Percentiles rank a stretch among this genome's conserved stretches.
Conservation (phyloP, 1,284 basidiomycete genomes). For the Wallemia mellicola region DNA sequence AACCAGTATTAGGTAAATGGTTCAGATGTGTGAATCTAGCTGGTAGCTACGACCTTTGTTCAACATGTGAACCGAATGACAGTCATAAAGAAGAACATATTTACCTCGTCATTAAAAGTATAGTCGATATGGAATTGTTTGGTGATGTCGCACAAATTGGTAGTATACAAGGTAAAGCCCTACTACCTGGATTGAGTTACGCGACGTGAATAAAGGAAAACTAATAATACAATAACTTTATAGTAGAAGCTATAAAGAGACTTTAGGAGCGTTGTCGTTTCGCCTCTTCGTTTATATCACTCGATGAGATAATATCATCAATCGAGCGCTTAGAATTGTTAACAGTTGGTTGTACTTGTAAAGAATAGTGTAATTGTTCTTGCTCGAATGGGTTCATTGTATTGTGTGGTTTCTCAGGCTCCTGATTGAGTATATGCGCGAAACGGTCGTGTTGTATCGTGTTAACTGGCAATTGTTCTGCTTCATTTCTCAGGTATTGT, state of each 20-base stretch:
- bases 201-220: neutral
- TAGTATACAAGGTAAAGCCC: neutral
- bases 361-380: neutral
- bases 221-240: neutral
- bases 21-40: neutral
- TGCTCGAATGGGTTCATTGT: neutral
- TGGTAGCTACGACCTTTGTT: slow-evolving; percentile 1
- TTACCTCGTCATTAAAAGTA: neutral
- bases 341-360: neutral
- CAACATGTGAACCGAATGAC: neutral
- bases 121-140: neutral
- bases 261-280: neutral
- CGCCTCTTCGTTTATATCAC: neutral
- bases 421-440: too few species aligned
- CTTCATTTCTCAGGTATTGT: too few species aligned
- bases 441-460: too few species aligned
- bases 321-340: neutral
- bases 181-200: neutral
- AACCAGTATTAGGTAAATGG: neutral
- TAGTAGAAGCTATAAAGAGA: neutral
- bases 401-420: too few species aligned
- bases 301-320: neutral
- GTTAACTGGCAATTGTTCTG: too few species aligned
- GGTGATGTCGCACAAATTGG: neutral
- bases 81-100: neutral